phyloP scores from a whole-genome alignment of 257 asterid species.

The Solanum stenotomum region DNA sequence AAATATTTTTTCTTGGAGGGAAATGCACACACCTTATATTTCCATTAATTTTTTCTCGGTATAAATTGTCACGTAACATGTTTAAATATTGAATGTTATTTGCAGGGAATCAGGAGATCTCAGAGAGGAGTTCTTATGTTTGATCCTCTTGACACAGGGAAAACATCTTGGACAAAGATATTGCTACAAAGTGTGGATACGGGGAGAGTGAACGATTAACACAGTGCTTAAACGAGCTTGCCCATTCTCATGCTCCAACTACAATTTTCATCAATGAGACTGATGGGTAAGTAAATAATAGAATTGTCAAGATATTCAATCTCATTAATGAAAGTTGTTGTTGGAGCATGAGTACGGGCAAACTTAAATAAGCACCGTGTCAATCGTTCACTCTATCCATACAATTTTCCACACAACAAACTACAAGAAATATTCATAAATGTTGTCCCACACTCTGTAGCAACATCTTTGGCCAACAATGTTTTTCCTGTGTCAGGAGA shows the following conservation, averaged over 20 bases:
- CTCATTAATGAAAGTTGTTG: conserved; percentile 91
- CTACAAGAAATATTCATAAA: conserved; percentile 87
- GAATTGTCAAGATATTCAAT: conserved; percentile 16
- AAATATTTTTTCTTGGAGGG: too few species aligned
- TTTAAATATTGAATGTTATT: not conserved
- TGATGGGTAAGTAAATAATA: conserved; percentile 1
- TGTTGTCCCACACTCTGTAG: conserved; percentile 94
- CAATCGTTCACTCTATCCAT: conserved; percentile 64
- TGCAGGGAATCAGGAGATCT: conserved; percentile 90
- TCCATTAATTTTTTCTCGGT: not conserved
- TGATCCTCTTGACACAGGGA: too few species aligned
- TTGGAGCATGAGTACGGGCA: conserved; percentile 91
- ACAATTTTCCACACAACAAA: too few species aligned
- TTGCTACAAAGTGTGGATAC: conserved; percentile 10
- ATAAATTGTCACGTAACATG: not conserved
- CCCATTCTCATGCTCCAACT: conserved; percentile 91
- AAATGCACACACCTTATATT: not conserved
- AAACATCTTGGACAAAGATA: too few species aligned
- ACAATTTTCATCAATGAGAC: conserved; percentile 95
- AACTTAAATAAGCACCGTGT: conserved; percentile 60
- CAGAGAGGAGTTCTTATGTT: conserved; percentile 22
- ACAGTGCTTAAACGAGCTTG: conserved; percentile 86
- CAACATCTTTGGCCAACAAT: conserved; percentile 93
- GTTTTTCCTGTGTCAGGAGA: conserved; percentile 98
- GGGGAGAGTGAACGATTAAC: conserved; percentile 95